Evolutionary conservation across 2,329 filamentous ascomycete species (phyloP), one percentile per base, ranked within the genome.

Genomic region (Nemania abortiva): DNA sequence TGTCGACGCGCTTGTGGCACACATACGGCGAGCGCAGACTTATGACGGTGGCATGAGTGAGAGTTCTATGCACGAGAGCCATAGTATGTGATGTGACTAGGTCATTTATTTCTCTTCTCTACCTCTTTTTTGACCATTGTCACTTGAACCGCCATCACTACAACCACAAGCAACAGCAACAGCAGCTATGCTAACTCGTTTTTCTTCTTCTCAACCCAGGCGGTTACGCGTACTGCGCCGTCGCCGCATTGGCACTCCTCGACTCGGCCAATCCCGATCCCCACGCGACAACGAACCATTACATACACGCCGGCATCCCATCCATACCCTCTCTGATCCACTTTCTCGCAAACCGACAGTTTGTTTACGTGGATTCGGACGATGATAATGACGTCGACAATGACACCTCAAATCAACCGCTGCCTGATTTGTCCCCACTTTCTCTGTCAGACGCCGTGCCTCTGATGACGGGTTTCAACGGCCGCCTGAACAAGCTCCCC

Each of bases 211-310:
- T 27, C 13, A 45, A 66, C 66, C 34, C 70, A 94, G 92, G 93
- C 74, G 96, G 96, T 22, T 95, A 97, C 79, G 94, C 93, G 10
- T 98, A 95, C 83, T 98, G 94, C 80, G 94, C 91, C 7, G 87
- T 98, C 63, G 90, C 89, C 11, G 91, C 94, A 4, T 83, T 98
- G 5, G 88, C 89, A 1, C 88, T 98, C 58, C 84, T 98, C n/a
- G 88, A 89, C 68, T 88, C 89, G 11, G 85, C 91, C 0, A 78
- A 82, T 63, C 76, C 75, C 58, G 71, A 74, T 68, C 63, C 71
- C 2, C 71, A 76, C 29, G n/a, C 68, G 2, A 70, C 76, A 22
- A 74, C 76, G 5, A 72, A 77, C 24, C 76, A 77, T 11, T 74
- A 83, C 59, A 69, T 83, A 20, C 69, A 80, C 20, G 81, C 83